Percentiles rank a stretch among this genome's conserved stretches.
Evolutionary conservation across 2,329 filamentous ascomycete genomes (phyloP).

Genomic region (Colletotrichum tabaci): DNA sequence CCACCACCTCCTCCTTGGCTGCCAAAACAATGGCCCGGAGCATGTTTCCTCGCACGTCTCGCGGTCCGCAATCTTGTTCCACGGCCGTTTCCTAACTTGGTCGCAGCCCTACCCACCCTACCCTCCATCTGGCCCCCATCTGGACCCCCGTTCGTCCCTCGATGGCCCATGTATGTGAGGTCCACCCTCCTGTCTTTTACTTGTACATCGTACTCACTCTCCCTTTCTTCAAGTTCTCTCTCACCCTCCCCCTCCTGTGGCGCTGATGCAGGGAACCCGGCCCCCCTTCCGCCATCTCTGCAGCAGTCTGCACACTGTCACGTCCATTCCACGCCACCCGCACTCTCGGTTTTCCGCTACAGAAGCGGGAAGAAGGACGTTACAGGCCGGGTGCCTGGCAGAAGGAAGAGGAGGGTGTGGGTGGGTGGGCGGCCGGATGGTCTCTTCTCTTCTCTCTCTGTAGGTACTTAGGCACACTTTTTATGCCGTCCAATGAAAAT

Average conservation of each 20-base stretch:
- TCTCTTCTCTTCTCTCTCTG: neutral
- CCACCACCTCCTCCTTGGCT: neutral
- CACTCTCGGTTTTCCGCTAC: neutral
- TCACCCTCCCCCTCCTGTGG: neutral
- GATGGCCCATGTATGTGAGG: neutral
- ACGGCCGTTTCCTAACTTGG: neutral
- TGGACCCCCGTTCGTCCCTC: neutral
- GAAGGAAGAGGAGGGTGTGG: neutral
- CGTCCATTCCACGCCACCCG: slow-evolving; percentile 19
- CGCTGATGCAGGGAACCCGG: neutral
- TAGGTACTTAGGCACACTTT: neutral
- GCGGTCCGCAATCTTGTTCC: neutral
- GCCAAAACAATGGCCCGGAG: neutral
- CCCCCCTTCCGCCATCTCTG: neutral
- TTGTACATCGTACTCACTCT: too few species aligned
- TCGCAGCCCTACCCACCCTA: slow-evolving; percentile 6
- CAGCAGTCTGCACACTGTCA: slow-evolving; percentile 30
- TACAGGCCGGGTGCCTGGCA: slow-evolving; percentile 26
- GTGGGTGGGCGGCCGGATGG: too few species aligned
- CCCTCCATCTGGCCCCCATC: neutral
- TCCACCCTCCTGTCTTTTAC: neutral
- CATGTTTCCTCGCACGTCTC: neutral
- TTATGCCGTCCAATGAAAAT: neutral
- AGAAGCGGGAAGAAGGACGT: neutral
- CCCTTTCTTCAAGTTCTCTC: neutral